These are phyloP conservation scores for Annona cherimola DNA, from an alignment of 164 flowering plant genomes.

Conservation along the genomic window DNA sequence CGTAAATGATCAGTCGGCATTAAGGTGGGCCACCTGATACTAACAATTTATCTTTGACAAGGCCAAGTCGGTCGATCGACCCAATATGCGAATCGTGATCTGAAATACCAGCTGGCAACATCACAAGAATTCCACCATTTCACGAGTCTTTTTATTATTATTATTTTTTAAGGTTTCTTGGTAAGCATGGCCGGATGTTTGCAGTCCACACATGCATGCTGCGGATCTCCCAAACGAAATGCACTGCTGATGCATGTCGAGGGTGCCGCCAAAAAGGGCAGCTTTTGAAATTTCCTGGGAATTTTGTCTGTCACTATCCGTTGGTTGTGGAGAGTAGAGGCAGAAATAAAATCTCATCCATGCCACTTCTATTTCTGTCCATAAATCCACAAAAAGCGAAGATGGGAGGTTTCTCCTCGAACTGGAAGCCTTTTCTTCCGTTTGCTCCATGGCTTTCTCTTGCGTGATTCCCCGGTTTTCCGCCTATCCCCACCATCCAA, in stretches of 20 bases:
- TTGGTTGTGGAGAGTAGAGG: neutral
- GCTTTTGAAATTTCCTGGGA: conserved; percentile 3
- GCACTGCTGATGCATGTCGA: neutral
- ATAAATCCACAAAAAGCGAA: conserved; percentile 16
- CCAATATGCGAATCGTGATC: too few relatives aligned
- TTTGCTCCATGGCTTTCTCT: conserved; percentile 33
- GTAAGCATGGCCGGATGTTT: too few relatives aligned
- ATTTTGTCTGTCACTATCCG: neutral
- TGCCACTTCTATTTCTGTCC: conserved; percentile 26
- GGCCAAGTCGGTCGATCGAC: too few relatives aligned
- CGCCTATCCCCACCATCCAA: conserved; percentile 18
- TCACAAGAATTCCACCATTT: too few relatives aligned
- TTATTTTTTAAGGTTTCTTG: too few relatives aligned
- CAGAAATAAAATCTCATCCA: conserved; percentile 10
- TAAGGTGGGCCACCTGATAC: too few relatives aligned
- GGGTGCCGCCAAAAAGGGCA: conserved; percentile 4
- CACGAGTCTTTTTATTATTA: too few relatives aligned
- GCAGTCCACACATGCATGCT: too few relatives aligned
- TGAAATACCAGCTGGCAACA: too few relatives aligned
- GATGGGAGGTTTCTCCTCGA: neutral
- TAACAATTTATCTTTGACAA: too few relatives aligned
- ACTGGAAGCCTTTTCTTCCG: neutral
- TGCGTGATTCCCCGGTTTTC: conserved; percentile 18
- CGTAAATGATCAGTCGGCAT: too few relatives aligned
- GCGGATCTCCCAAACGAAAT: too few relatives aligned